These are phyloP conservation scores for Microsporum audouinii DNA, from an alignment of 2,329 filamentous ascomycete species.

Conservation along the genomic window DNA sequence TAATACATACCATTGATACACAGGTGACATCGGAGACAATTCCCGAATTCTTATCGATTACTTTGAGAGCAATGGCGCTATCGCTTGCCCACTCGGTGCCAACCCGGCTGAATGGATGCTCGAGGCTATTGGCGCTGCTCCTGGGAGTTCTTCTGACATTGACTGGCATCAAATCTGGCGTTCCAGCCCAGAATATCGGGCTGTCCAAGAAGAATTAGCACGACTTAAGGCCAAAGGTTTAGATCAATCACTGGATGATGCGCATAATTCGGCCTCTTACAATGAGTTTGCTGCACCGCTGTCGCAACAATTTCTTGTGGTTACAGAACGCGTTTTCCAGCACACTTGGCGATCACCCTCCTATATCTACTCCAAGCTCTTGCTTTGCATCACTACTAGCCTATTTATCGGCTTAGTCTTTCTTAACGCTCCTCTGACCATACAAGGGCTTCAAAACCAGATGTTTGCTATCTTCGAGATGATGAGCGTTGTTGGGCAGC, in stretches of 20 bases:
- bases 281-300: not conserved
- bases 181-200: constrained; percentile 40
- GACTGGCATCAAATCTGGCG: constrained; percentile 34
- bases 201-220: constrained; percentile 52
- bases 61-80: constrained; percentile 52
- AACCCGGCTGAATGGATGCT: constrained; percentile 71
- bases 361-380: constrained; percentile 18
- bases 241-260: not conserved
- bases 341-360: not conserved
- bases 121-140: constrained; percentile 46
- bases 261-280: not conserved
- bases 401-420: constrained; percentile 45
- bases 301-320: constrained; percentile 41
- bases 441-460: constrained; percentile 42
- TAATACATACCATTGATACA: not conserved
- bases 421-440: constrained; percentile 50
- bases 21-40: constrained; percentile 47
- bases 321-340: constrained; percentile 35
- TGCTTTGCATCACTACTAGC: constrained; percentile 37
- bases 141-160: constrained; percentile 31
- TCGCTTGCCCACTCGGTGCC: constrained; percentile 39
- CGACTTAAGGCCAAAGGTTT: constrained; percentile 42
- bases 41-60: constrained; percentile 48
- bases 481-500: constrained; percentile 44
- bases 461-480: constrained; percentile 48